Evolutionary conservation across 805 yeast species (phyloP).

Genomic region (Naumovozyma dairenensis): DNA sequence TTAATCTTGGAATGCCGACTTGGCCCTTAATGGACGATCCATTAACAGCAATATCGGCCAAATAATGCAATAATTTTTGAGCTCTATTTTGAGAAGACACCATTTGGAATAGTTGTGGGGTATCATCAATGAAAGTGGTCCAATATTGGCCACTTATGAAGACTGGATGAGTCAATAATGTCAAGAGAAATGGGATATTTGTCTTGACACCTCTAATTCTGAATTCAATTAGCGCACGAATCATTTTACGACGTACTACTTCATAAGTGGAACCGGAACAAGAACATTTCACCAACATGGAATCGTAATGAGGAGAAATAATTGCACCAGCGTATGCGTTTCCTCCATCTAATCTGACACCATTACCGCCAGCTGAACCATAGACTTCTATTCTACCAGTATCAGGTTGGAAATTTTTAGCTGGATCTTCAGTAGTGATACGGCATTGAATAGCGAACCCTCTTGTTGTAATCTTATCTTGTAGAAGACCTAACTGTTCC

Average conservation of each 20-base stretch:
- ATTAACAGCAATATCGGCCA: conserved; percentile 87
- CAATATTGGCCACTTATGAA: conserved; percentile 81
- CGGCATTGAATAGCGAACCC: conserved; percentile 99
- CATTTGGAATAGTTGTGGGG: conserved; percentile 91
- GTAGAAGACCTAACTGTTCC: conserved; percentile 79
- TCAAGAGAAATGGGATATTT: conserved; percentile 88
- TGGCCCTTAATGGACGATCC: conserved; percentile 95
- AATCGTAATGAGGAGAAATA: conserved; percentile 92
- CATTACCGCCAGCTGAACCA: conserved; percentile 97
- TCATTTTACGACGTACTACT: conserved; percentile 92
- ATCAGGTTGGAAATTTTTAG: conserved; percentile 93
- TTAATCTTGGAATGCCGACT: conserved; percentile 77
- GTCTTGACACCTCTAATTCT: conserved; percentile 98
- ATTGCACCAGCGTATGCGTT: conserved; percentile 94
- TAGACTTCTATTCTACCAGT: conserved; percentile 96
- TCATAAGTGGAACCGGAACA: conserved; percentile 95
- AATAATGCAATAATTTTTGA: conserved; percentile 75
- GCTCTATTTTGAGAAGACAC: conserved; percentile 93
- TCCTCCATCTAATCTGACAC: conserved; percentile 96
- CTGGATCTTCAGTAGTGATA: conserved; percentile 94
- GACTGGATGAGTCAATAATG: conserved; percentile 77
- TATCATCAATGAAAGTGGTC: conserved; percentile 98
- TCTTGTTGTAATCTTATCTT: conserved; percentile 86
- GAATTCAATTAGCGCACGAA: conserved; percentile 89
- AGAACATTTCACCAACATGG: conserved; percentile 93